Conservation (phyloP, 441 rosid species). For the Erodium chrysanthum region DNA sequence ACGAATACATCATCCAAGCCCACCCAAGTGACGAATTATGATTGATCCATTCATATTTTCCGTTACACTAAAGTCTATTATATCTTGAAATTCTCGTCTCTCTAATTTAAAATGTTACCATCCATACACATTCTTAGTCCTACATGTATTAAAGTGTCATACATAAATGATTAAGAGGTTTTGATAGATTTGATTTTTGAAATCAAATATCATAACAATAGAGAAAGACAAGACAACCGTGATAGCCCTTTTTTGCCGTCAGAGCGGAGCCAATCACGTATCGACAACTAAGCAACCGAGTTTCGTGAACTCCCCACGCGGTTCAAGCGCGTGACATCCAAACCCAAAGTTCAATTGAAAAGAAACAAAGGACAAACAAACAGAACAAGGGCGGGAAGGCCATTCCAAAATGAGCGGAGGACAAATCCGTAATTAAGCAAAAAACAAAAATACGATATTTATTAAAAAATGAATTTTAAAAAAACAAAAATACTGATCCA, state of each 20-base stretch:
- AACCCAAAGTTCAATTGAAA: neutral
- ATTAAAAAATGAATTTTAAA: neutral
- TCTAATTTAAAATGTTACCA: no score
- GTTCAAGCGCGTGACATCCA: neutral
- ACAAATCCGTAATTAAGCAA: neutral
- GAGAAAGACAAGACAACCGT: neutral
- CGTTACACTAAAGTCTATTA: no score
- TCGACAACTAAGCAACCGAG: neutral
- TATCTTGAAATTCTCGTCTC: no score
- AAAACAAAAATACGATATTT: neutral
- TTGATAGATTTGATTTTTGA: no score
- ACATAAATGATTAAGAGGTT: no score
- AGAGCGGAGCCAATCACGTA: neutral
- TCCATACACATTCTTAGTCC: no score
- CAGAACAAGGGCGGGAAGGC: constrained; percentile 2
- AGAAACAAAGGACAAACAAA: neutral
- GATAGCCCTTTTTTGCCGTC: neutral
- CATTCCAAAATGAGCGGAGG: neutral
- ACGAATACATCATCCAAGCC: no score
- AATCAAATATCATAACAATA: no score
- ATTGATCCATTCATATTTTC: no score
- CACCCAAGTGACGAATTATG: no score
- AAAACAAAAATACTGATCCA: neutral
- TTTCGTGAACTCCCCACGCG: neutral
- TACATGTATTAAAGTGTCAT: no score